Conservation (phyloP, 768 basidiomycete genomes). For the Kockovaella imperatae region DNA sequence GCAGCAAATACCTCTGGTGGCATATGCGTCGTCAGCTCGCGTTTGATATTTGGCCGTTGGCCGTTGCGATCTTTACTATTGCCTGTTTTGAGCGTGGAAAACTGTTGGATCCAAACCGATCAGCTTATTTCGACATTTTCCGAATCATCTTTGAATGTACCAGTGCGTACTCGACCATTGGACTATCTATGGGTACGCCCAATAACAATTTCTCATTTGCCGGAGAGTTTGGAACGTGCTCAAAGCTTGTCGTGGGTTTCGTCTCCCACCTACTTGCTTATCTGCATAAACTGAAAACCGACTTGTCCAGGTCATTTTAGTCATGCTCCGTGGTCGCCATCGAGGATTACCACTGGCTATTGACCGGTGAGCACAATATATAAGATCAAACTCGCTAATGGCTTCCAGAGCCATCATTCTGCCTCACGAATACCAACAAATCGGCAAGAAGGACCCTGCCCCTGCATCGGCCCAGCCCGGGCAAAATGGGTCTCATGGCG, state of each 20-base stretch:
- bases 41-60: constrained; percentile 41
- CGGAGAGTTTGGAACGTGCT: constrained; percentile 25
- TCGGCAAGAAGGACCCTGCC: no score
- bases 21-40: constrained; percentile 34
- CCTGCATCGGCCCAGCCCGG: no score
- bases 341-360: constrained; percentile 2
- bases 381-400: no score
- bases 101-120: constrained; percentile 20
- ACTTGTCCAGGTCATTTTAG: not conserved
- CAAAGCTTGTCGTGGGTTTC: constrained; percentile 38
- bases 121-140: constrained; percentile 31
- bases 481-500: no score
- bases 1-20: constrained; percentile 34
- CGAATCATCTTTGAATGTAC: constrained; percentile 39
- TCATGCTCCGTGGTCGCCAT: constrained; percentile 1
- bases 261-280: not conserved
- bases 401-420: constrained; percentile 8
- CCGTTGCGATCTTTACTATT: constrained; percentile 30
- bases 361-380: no score
- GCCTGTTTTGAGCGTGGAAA: constrained; percentile 32
- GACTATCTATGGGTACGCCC: constrained; percentile 33
- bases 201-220: constrained; percentile 35
- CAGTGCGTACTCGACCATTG: constrained; percentile 35
- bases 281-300: not conserved
- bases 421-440: constrained; percentile 4